A percentile compares a stretch with the other conserved stretches of the same genome.
Conservation (phyloP, 2,329 filamentous ascomycete genomes). For the Xylaria sp. region DNA sequence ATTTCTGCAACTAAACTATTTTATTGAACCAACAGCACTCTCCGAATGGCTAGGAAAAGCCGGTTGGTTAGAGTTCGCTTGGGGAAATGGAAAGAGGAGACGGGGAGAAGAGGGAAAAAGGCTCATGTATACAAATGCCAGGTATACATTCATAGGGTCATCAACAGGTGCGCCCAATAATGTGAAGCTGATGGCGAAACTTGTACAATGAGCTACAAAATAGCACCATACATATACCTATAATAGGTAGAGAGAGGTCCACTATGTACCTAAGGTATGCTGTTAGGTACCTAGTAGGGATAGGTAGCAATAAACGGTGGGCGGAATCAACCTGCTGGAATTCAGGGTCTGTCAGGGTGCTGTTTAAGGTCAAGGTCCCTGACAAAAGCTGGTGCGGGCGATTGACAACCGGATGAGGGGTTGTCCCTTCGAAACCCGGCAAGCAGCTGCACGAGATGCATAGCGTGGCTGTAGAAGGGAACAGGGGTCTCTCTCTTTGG, state of each 20-base stretch:
- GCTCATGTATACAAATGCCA: background rate
- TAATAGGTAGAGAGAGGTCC: too few species aligned
- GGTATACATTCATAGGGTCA: background rate
- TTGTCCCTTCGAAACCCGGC: slow-evolving; percentile 31
- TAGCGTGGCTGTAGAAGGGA: slow-evolving; percentile 12
- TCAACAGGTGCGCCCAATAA: background rate
- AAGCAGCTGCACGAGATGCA: slow-evolving; percentile 33
- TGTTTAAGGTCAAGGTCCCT: slow-evolving; percentile 6
- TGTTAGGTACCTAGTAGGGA: background rate
- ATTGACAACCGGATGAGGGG: slow-evolving; percentile 27
- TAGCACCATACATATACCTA: background rate
- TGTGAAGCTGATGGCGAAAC: background rate
- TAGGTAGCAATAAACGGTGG: background rate
- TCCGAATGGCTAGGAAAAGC: background rate
- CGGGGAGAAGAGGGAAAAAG: background rate
- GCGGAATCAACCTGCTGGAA: slow-evolving; percentile 11
- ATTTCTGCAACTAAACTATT: background rate
- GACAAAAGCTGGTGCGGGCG: slow-evolving; percentile 6
- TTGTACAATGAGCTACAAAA: slow-evolving; percentile 1
- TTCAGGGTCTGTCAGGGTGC: slow-evolving; percentile 25
- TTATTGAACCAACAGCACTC: background rate
- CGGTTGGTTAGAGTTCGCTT: background rate
- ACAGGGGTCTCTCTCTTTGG: slow-evolving; percentile 20
- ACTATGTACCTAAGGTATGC: background rate
- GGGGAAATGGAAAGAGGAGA: background rate